Evolutionary conservation across 1,284 basidiomycete genomes (phyloP), one percentile per base, ranked within the genome.

Genomic region (Ganoderma resinaceum): DNA sequence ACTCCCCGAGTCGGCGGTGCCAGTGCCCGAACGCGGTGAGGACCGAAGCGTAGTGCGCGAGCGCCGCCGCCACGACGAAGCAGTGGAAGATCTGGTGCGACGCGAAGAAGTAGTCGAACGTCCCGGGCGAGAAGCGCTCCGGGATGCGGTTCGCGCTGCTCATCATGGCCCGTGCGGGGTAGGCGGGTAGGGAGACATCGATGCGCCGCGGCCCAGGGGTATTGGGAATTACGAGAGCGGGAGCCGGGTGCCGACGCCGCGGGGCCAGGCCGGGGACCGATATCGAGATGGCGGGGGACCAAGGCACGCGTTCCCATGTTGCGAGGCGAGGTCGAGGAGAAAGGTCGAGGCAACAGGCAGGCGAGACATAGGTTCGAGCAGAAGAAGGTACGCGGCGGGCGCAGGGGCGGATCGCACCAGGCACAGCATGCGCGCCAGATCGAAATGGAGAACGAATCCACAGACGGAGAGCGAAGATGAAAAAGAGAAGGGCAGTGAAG

Each of bases 1-100:
- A 78, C 14, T 64, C 67, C 53, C 70, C 73, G 18, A 58, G 61
- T 20, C 67, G 69, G 57, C 83, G 80, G 78, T 92, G 87, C 80
- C 88, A 85, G 78, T 90, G 84, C 67, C 86, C 78, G 74, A 92
- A 84, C 52, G 83, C 84, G 29, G 82, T 85, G 72, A 89, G 75
- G 65, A 92, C 81, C 73, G 87, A 86, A 57, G 80, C 78, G 80
- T 94, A 96, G 78, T 96, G 94, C 43, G 89, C 85, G 70, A 92
- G 82, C 14, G 93, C 94, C 2, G 94, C 96, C 31, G 89, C 79
- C 58, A 97, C 84, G 33, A 97, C 95, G 76, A 89, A 91, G 73
- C 89, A 77, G 78, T 97, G 96, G 80, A 98, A 97, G 76, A 96
- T 92, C 80, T 93, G 92, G 82, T 96, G 95, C 38, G 92, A 95